phyloP scores from a whole-genome alignment of 306 rosid genomes.

The Morella rubra region DNA sequence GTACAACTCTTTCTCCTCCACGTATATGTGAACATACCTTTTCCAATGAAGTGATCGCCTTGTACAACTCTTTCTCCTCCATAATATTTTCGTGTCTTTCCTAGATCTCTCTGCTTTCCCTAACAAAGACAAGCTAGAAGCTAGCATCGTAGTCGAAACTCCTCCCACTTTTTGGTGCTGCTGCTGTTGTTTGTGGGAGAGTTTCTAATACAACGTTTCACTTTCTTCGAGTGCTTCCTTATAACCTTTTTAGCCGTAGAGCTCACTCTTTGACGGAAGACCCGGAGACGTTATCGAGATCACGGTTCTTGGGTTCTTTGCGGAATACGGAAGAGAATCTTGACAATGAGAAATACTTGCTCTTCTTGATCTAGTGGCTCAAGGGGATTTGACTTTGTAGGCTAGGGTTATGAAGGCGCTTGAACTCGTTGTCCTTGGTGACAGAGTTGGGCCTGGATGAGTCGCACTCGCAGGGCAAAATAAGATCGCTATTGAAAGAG shows the following conservation, averaged over 20 bases:
- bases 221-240: conserved; percentile 72
- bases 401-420: conserved; percentile 35
- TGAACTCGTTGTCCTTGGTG: conserved; percentile 61
- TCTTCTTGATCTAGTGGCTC: conserved; percentile 40
- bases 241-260: conserved; percentile 68
- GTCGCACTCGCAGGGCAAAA: conserved; percentile 51
- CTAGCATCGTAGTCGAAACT: background rate
- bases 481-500: conserved; percentile 56
- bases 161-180: conserved; percentile 34
- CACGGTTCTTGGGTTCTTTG: conserved; percentile 34
- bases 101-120: conserved; percentile 36
- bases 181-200: conserved; percentile 50
- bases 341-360: conserved; percentile 65
- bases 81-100: conserved; percentile 13
- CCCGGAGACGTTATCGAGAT: conserved; percentile 29
- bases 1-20: too few species aligned
- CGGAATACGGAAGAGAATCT: conserved; percentile 84
- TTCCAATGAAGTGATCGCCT: too few species aligned
- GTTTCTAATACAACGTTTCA: conserved; percentile 71
- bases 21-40: too few species aligned
- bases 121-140: conserved; percentile 7
- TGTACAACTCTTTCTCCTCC: too few species aligned
- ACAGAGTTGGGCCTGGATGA: conserved; percentile 79
- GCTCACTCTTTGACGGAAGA: conserved; percentile 57
- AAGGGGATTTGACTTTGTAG: too few species aligned